A percentile compares a stretch with the other conserved stretches of the same genome.
These are phyloP conservation scores for Flueggea neowawraea DNA, from an alignment of 441 rosid genomes.

Conservation along the genomic window DNA sequence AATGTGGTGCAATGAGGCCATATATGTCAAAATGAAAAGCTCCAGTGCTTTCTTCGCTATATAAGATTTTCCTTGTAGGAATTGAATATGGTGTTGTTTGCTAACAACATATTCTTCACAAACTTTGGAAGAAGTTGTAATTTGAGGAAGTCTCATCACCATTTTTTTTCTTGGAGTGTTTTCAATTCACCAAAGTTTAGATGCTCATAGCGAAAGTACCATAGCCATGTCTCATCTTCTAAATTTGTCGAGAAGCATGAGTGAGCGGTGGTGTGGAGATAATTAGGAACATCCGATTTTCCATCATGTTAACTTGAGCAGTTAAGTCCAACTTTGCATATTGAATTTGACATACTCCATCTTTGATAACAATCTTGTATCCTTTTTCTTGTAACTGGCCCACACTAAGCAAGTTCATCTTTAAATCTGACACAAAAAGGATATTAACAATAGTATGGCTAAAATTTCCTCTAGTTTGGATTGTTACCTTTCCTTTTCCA, in stretches of 20 bases:
- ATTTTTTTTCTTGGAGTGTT: background rate
- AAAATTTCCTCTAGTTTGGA: too few species aligned
- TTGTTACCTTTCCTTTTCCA: too few species aligned
- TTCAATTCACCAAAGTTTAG: background rate
- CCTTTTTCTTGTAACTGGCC: conserved; percentile 2
- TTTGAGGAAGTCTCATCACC: background rate
- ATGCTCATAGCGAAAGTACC: conserved; percentile 2
- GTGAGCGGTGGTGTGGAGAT: background rate
- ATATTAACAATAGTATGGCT: too few species aligned
- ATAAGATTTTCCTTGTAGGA: conserved; percentile 1
- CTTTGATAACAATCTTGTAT: background rate
- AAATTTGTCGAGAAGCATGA: background rate
- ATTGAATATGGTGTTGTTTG: background rate
- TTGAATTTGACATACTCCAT: background rate
- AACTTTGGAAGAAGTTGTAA: background rate
- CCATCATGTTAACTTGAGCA: too few species aligned
- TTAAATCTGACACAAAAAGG: background rate
- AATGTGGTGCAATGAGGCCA: background rate
- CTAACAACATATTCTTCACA: conserved; percentile 2
- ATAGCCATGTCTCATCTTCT: background rate
- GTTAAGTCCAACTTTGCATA: too few species aligned
- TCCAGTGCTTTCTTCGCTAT: background rate
- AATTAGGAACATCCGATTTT: background rate
- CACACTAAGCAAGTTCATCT: background rate
- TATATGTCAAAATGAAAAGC: background rate